Conservation (phyloP, 1,139 yeast genomes). For the Suhomyces panamericanus region DNA sequence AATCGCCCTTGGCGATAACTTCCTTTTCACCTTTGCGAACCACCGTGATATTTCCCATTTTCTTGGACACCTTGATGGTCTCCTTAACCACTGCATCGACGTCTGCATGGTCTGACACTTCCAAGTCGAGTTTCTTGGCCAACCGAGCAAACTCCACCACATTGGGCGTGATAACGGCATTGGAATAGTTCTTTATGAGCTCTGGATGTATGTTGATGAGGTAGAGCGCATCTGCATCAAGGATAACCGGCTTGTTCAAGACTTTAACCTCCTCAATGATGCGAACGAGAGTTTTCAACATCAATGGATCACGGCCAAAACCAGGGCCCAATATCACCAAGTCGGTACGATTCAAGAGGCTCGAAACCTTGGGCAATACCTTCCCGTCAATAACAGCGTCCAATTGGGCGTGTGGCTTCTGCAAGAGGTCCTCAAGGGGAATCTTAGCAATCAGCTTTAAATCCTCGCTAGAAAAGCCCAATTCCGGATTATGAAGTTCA, state of each 20-base stretch:
- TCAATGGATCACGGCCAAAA: constrained; percentile 74
- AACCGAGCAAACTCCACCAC: constrained; percentile 79
- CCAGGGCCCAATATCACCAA: constrained; percentile 93
- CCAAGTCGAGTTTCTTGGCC: constrained; percentile 43
- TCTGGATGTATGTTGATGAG: constrained; percentile 59
- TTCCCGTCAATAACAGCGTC: constrained; percentile 38
- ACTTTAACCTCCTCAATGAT: constrained; percentile 59
- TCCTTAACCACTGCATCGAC: constrained; percentile 26
- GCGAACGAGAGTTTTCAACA: constrained; percentile 59
- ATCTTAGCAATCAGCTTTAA: constrained; percentile 17
- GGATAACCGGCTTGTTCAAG: constrained; percentile 60
- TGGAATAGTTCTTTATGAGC: constrained; percentile 48
- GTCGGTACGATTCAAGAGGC: constrained; percentile 66
- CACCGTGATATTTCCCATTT: constrained; percentile 63
- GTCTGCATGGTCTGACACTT: constrained; percentile 27
- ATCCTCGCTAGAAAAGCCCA: constrained; percentile 17
- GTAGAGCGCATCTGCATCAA: constrained; percentile 88
- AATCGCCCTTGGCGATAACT: constrained; percentile 54
- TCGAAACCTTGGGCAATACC: constrained; percentile 55
- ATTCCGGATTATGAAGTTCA: constrained; percentile 25
- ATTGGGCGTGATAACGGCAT: constrained; percentile 83
- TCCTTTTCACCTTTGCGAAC: constrained; percentile 75
- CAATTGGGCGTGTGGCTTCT: constrained; percentile 15
- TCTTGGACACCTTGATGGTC: constrained; percentile 49
- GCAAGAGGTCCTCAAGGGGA: constrained; percentile 22